A percentile compares a stretch with the other conserved stretches of the same genome.
Evolutionary conservation across 352 stramenopile species (phyloP).

Genomic region (Phytopythium oedochilum): DNA sequence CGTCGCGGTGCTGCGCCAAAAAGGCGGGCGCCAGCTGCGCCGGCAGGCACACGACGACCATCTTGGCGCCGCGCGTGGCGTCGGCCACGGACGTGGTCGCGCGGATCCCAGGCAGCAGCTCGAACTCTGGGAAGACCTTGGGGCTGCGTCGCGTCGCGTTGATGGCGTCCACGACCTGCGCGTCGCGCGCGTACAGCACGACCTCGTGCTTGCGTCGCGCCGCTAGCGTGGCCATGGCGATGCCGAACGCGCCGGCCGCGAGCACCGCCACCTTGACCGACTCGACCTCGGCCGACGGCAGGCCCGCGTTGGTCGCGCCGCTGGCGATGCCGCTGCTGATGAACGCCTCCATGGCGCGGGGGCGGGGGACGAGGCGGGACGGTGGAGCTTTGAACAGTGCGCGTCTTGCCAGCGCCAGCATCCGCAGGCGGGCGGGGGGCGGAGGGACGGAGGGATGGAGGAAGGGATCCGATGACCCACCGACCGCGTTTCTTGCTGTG

Average conservation of each 20-base stretch:
- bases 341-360: conserved; percentile 33
- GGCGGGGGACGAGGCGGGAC: not conserved
- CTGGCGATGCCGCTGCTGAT: conserved; percentile 23
- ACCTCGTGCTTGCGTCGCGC: conserved; percentile 89
- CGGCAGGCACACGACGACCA: conserved; percentile 96
- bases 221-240: conserved; percentile 93
- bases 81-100: conserved; percentile 88
- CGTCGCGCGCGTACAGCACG: conserved; percentile 89
- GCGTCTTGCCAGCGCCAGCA: not conserved
- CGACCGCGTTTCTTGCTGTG: not conserved
- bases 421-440: no score
- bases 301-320: conserved; percentile 54
- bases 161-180: conserved; percentile 63
- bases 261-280: conserved; percentile 86
- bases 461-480: no score
- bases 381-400: not conserved
- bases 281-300: conserved; percentile 69
- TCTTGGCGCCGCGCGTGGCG: conserved; percentile 82
- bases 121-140: conserved; percentile 88
- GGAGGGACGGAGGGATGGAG: no score
- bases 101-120: conserved; percentile 73
- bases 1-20: conserved; percentile 77
- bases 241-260: conserved; percentile 94
- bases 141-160: conserved; percentile 91
- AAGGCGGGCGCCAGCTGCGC: conserved; percentile 94